Evolutionary conservation across 73 alveolate species (phyloP).

Genomic region (Stentor coeruleus): DNA sequence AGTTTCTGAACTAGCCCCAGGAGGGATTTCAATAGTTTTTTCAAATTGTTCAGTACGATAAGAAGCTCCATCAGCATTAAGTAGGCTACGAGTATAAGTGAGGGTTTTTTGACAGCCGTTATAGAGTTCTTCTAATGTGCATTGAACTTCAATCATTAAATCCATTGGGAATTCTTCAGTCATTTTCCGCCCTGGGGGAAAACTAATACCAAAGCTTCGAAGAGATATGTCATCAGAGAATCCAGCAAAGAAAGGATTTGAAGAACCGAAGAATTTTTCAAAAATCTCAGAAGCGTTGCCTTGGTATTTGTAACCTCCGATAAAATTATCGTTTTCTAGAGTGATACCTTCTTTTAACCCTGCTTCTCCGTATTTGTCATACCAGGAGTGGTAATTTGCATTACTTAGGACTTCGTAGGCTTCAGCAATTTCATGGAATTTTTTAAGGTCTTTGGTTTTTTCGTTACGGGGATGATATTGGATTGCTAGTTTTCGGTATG

Average conservation of each 20-base stretch:
- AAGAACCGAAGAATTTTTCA: constrained; percentile 89
- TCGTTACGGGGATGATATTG: constrained; percentile 82
- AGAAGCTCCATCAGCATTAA: constrained; percentile 71
- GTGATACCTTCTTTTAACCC: constrained; percentile 82
- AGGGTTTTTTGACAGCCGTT: constrained; percentile 75
- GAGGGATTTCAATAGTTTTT: constrained; percentile 68
- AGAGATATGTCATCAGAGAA: constrained; percentile 33
- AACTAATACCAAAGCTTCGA: constrained; percentile 61
- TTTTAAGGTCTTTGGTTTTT: constrained; percentile 64
- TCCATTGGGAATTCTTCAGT: constrained; percentile 47
- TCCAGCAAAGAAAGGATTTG: constrained; percentile 82
- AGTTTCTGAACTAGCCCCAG: constrained; percentile 76
- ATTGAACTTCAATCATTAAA: constrained; percentile 53
- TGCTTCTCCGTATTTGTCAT: constrained; percentile 85
- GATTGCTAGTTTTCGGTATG: constrained; percentile 76
- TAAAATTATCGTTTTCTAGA: constrained; percentile 33
- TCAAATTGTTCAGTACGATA: not conserved
- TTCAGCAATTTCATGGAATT: constrained; percentile 81
- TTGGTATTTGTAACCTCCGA: constrained; percentile 87
- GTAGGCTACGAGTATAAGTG: constrained; percentile 48
- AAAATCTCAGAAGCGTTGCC: constrained; percentile 93
- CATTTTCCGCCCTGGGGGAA: constrained; percentile 53
- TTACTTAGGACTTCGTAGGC: constrained; percentile 93
- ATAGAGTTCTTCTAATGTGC: constrained; percentile 80
- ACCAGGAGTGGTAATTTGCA: constrained; percentile 62